Percentiles rank a stretch among this genome's conserved stretches.
Conservation (phyloP, 495 filamentous ascomycete species). For the Penicillium flavigenum region DNA sequence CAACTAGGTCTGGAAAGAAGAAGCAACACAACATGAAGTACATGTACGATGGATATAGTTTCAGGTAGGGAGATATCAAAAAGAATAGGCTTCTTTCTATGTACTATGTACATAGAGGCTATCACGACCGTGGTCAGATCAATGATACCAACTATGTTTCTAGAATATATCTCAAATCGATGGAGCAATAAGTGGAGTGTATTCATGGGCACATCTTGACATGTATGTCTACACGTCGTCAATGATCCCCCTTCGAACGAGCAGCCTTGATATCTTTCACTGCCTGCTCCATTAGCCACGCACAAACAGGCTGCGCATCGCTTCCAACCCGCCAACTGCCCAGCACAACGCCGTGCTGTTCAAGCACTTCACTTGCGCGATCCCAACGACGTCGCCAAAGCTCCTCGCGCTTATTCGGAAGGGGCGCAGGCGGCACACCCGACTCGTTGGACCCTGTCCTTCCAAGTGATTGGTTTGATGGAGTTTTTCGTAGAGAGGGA, state of each 20-base stretch:
- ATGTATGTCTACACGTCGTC: background rate
- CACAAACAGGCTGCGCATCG: slow-evolving; percentile 66
- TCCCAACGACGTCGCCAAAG: slow-evolving; percentile 80
- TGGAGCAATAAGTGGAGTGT: background rate
- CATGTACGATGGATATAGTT: background rate
- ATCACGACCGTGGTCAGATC: background rate
- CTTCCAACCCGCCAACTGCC: slow-evolving; percentile 80
- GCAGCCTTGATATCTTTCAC: slow-evolving; percentile 25
- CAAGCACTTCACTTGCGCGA: slow-evolving; percentile 68
- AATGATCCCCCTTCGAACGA: background rate
- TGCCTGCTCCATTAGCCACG: slow-evolving; percentile 51
- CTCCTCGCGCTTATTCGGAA: slow-evolving; percentile 73
- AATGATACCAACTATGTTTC: background rate
- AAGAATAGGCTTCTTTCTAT: background rate
- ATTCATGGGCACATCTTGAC: background rate
- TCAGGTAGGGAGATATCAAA: background rate
- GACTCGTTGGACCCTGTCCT: slow-evolving; percentile 20
- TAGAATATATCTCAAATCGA: background rate
- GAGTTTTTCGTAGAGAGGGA: slow-evolving; percentile 25
- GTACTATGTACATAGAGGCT: background rate
- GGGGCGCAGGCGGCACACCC: slow-evolving; percentile 26
- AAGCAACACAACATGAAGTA: background rate
- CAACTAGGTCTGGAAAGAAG: background rate
- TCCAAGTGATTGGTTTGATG: slow-evolving; percentile 30
- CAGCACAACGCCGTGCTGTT: slow-evolving; percentile 66